A percentile compares a stretch with the other conserved stretches of the same genome.
Evolutionary conservation across 2,329 filamentous ascomycete genomes (phyloP).

Genomic region (Zymoseptoria passerinii): DNA sequence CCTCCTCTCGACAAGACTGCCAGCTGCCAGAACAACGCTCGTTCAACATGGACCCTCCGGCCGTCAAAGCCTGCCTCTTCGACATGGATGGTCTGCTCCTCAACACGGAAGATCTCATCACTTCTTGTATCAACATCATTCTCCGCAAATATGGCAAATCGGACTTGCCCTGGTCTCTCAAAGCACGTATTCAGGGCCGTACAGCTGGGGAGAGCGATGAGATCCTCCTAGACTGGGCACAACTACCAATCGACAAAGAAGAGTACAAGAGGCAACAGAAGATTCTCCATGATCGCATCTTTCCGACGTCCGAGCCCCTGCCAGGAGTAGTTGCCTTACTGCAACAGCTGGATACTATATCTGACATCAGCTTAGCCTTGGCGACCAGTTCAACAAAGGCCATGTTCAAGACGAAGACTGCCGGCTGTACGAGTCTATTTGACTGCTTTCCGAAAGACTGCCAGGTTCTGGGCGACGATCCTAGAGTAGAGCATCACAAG

Average conservation of each 20-base stretch:
- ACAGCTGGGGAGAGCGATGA: slow-evolving; percentile 48
- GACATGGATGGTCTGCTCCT: slow-evolving; percentile 97
- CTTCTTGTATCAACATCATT: slow-evolving; percentile 67
- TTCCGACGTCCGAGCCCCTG: slow-evolving; percentile 62
- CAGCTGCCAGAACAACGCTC: not conserved
- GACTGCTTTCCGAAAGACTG: slow-evolving; percentile 54
- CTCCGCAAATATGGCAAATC: slow-evolving; percentile 65
- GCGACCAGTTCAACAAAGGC: slow-evolving; percentile 65
- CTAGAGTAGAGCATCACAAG: slow-evolving; percentile 73
- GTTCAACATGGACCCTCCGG: slow-evolving; percentile 32
- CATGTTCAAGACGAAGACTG: slow-evolving; percentile 70
- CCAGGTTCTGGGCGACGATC: slow-evolving; percentile 76
- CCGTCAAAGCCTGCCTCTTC: slow-evolving; percentile 81
- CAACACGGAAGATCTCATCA: slow-evolving; percentile 84
- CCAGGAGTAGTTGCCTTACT: slow-evolving; percentile 62
- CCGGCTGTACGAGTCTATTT: slow-evolving; percentile 44
- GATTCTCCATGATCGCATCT: slow-evolving; percentile 59
- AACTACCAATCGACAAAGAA: slow-evolving; percentile 64
- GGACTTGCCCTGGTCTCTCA: slow-evolving; percentile 75
- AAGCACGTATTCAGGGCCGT: slow-evolving; percentile 68
- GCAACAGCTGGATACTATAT: slow-evolving; percentile 39
- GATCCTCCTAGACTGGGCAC: slow-evolving; percentile 69
- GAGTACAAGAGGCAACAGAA: slow-evolving; percentile 55
- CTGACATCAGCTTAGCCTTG: slow-evolving; percentile 67
- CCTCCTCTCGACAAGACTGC: not conserved